A percentile compares a stretch with the other conserved stretches of the same genome.
phyloP scores from a whole-genome alignment of 805 yeast genomes.

The Brettanomyces bruxellensis region DNA sequence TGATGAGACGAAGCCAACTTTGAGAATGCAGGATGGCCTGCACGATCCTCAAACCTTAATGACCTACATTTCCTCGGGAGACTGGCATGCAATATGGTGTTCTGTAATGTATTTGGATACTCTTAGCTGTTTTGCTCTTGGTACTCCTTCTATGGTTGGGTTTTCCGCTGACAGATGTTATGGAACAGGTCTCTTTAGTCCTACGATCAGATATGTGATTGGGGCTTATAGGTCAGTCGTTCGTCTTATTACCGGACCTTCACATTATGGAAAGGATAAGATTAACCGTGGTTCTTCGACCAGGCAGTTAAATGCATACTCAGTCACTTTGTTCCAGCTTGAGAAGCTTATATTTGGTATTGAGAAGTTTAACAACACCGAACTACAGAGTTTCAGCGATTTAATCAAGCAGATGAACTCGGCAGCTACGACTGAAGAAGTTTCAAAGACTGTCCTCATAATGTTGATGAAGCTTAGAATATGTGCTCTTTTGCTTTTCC shows the following conservation, averaged over 20 bases:
- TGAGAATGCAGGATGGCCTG: conserved; percentile 1
- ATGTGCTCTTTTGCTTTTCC: conserved; percentile 12
- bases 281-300: neutral
- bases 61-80: conserved; percentile 7
- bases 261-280: neutral
- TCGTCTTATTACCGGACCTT: conserved; percentile 3
- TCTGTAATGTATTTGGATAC: conserved; percentile 15
- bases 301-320: neutral
- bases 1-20: neutral
- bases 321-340: conserved; percentile 6
- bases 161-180: conserved; percentile 4
- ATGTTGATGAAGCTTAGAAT: conserved; percentile 10
- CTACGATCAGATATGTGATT: conserved; percentile 2
- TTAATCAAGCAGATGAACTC: conserved; percentile 3
- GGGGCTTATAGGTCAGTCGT: conserved; percentile 8
- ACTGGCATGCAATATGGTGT: conserved; percentile 13
- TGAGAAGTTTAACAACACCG: conserved; percentile 9
- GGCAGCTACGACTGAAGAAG: conserved; percentile 1
- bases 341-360: conserved; percentile 13
- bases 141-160: conserved; percentile 12
- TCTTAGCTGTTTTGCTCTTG: conserved; percentile 15
- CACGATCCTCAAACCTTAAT: conserved; percentile 1
- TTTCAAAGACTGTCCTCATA: neutral
- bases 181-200: conserved; percentile 3
- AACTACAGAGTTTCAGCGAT: conserved; percentile 4